Evolutionary conservation across 78 protist genomes (phyloP).

Genomic region (Neovahlkampfia damariscottae): DNA sequence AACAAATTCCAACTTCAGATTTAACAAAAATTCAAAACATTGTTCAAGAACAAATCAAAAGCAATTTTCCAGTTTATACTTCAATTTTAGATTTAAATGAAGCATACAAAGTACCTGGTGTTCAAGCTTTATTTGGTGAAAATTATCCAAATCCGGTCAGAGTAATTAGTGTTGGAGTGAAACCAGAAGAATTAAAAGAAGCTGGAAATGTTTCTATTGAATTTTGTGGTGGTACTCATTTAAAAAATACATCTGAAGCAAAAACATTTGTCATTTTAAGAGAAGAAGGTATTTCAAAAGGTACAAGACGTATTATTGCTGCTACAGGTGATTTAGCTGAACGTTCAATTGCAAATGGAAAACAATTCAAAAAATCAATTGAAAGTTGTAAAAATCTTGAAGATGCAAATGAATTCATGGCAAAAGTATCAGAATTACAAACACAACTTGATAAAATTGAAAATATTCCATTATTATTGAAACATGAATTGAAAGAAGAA

Average conservation of each 20-base stretch:
- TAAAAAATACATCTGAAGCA: conserved; percentile 47
- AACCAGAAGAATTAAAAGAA: conserved; percentile 39
- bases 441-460: too few species aligned
- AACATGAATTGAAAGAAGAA: too few species aligned
- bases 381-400: too few species aligned
- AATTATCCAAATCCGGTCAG: conserved; percentile 88
- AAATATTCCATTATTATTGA: too few species aligned
- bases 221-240: conserved; percentile 87
- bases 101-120: conserved; percentile 64
- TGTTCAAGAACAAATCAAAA: conserved; percentile 27
- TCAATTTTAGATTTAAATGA: conserved; percentile 34
- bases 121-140: conserved; percentile 88
- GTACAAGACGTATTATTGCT: conserved; percentile 77
- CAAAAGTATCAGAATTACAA: too few species aligned
- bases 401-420: too few species aligned
- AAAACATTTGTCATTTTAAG: conserved; percentile 44
- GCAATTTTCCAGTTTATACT: conserved; percentile 35
- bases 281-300: conserved; percentile 76
- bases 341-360: background rate
- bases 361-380: too few species aligned
- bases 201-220: conserved; percentile 63
- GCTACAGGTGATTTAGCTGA: conserved; percentile 64
- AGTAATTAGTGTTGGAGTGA: conserved; percentile 74
- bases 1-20: conserved; percentile 32
- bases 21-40: conserved; percentile 32